These are phyloP conservation scores for Mucor saturninus DNA, from an alignment of 371 early-diverging fungal genomes.

Conservation along the genomic window DNA sequence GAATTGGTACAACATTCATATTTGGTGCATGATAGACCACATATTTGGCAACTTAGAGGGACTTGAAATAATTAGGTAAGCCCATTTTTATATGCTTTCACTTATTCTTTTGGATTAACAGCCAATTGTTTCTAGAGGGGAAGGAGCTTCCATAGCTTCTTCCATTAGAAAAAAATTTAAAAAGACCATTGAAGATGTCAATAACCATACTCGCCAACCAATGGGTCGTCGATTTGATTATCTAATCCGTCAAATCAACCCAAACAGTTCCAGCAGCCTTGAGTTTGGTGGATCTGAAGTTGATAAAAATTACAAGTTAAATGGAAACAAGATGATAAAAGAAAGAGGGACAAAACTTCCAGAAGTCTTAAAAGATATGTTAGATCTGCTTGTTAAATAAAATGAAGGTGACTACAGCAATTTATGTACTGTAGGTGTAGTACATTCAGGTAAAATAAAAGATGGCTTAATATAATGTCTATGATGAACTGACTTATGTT, in stretches of 20 bases:
- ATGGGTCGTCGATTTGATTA: constrained; percentile 23
- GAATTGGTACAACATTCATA: no score
- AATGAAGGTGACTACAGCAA: constrained; percentile 13
- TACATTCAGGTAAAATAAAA: constrained; percentile 26
- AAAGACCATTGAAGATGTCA: constrained; percentile 24
- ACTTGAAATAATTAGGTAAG: constrained; percentile 23
- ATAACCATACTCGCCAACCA: constrained; percentile 16
- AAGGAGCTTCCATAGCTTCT: constrained; percentile 22
- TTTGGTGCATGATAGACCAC: constrained; percentile 23
- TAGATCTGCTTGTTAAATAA: constrained; percentile 16
- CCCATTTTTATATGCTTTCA: constrained; percentile 19
- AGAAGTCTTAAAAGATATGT: constrained; percentile 29
- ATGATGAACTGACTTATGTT: constrained; percentile 18
- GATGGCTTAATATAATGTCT: constrained; percentile 14
- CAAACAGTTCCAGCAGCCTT: constrained; percentile 15
- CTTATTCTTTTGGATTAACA: constrained; percentile 28
- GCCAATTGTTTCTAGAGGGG: constrained; percentile 24
- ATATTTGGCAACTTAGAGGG: constrained; percentile 25
- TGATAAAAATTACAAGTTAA: constrained; percentile 19
- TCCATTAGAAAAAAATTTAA: constrained; percentile 26
- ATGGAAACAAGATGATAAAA: constrained; percentile 21
- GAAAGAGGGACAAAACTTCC: constrained; percentile 19
- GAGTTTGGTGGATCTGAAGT: constrained; percentile 26
- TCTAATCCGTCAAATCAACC: constrained; percentile 12
- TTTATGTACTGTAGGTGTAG: constrained; percentile 20